Percentiles rank a stretch among this genome's conserved stretches.
phyloP scores from a whole-genome alignment of 306 rosid species.

The Cicer chorassanicum region DNA sequence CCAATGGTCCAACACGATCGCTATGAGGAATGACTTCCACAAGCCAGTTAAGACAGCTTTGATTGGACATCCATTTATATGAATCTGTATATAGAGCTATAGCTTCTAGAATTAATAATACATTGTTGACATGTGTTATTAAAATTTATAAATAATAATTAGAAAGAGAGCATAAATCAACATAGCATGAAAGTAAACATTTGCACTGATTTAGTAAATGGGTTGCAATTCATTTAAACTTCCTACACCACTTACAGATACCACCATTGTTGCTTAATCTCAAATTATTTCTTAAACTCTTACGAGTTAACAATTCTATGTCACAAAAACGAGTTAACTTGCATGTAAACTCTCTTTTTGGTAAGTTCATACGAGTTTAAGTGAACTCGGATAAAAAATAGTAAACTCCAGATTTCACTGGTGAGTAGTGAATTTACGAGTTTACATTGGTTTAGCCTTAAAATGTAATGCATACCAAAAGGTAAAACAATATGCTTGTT shows the following conservation, averaged over 20 bases:
- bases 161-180: slow-evolving; percentile 5
- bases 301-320: no score
- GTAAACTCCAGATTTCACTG: no score
- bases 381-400: no score
- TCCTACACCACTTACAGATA: background rate
- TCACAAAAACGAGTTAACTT: no score
- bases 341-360: no score
- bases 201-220: background rate
- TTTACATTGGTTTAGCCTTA: no score
- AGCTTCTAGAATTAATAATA: slow-evolving; percentile 20
- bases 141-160: slow-evolving; percentile 1
- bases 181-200: slow-evolving; percentile 7
- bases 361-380: no score
- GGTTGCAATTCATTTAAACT: slow-evolving; percentile 31
- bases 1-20: slow-evolving; percentile 72
- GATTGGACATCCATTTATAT: slow-evolving; percentile 70
- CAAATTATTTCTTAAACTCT: no score
- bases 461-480: background rate
- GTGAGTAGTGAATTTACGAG: no score
- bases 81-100: slow-evolving; percentile 50
- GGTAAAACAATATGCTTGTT: no score
- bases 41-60: slow-evolving; percentile 71
- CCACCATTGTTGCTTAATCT: background rate
- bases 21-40: slow-evolving; percentile 61
- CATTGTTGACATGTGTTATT: slow-evolving; percentile 14